Conservation (phyloP, 1,284 basidiomycete genomes). For the Heterobasidion irregulare region DNA sequence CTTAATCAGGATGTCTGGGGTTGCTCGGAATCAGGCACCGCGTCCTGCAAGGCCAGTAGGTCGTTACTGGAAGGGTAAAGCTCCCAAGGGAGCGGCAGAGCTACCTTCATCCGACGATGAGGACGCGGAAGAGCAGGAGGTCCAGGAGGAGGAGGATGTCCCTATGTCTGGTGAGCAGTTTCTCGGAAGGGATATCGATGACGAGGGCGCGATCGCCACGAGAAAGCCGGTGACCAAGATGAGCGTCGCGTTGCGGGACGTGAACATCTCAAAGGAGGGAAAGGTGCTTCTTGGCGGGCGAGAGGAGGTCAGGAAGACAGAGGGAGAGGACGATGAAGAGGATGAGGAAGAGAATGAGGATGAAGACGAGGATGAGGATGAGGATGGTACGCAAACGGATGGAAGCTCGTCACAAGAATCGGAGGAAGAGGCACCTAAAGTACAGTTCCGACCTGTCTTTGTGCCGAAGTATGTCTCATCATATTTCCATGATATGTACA, state of each 20-base stretch:
- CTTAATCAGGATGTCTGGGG: background rate
- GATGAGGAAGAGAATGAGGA: constrained; percentile 17
- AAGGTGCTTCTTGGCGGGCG: constrained; percentile 70
- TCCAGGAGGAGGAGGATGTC: constrained; percentile 44
- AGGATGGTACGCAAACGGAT: constrained; percentile 31
- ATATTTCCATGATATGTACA: background rate
- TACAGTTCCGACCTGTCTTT: constrained; percentile 81
- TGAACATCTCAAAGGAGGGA: constrained; percentile 69
- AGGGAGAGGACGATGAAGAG: constrained; percentile 24
- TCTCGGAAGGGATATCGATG: constrained; percentile 36
- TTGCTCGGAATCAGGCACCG: constrained; percentile 53
- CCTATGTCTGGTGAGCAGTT: constrained; percentile 47
- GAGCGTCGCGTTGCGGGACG: constrained; percentile 66
- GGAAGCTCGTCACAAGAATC: constrained; percentile 27
- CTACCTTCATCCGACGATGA: constrained; percentile 41
- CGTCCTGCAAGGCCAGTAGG: constrained; percentile 64
- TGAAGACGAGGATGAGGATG: constrained; percentile 35
- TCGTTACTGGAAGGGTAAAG: constrained; percentile 81
- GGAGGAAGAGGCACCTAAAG: constrained; percentile 48
- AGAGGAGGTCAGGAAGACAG: constrained; percentile 65
- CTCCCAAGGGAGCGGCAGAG: constrained; percentile 61
- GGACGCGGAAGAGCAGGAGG: constrained; percentile 32
- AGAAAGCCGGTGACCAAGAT: constrained; percentile 40
- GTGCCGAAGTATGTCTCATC: constrained; percentile 68
- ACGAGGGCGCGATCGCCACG: constrained; percentile 20